A percentile compares a stretch with the other conserved stretches of the same genome.
Evolutionary conservation across 2,329 filamentous ascomycete genomes (phyloP).

Genomic region (Stenocarpella maydis): DNA sequence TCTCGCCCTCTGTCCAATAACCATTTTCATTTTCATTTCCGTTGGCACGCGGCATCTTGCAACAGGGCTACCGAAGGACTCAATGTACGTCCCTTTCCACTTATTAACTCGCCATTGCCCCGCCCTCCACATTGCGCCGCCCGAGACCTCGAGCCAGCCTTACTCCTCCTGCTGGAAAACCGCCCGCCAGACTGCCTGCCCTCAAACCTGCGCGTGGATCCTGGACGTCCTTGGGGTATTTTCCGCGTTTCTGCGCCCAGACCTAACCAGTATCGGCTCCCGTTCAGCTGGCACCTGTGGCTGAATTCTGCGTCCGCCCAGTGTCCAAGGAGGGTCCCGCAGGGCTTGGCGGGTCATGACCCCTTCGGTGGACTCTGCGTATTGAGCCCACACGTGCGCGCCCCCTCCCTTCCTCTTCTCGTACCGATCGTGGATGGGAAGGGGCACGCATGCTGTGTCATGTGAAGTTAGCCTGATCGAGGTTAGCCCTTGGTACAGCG

Average conservation of each 20-base stretch:
- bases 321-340: slow-evolving; percentile 5
- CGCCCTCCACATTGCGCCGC: slow-evolving; percentile 9
- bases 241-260: neutral
- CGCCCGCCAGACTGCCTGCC: neutral
- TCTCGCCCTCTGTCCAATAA: slow-evolving; percentile 20
- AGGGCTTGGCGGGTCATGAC: slow-evolving; percentile 15
- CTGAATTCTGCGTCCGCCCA: slow-evolving; percentile 19
- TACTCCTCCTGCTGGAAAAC: neutral
- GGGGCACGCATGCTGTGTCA: slow-evolving; percentile 6
- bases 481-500: neutral
- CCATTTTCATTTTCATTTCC: neutral
- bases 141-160: neutral
- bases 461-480: neutral
- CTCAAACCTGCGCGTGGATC: neutral
- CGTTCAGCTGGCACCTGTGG: slow-evolving; percentile 18
- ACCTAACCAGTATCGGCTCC: slow-evolving; percentile 16
- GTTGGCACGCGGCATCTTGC: slow-evolving; percentile 11
- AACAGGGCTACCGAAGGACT: slow-evolving; percentile 12
- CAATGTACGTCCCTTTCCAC: neutral
- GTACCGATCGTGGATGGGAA: slow-evolving; percentile 7
- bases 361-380: slow-evolving; percentile 1
- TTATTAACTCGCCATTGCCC: neutral
- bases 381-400: slow-evolving; percentile 2
- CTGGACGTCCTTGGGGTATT: neutral
- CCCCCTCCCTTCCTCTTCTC: neutral